Evolutionary conservation across 495 filamentous ascomycete genomes (phyloP), one percentile per base, ranked within the genome.

Genomic region (Apodospora peruviana): DNA sequence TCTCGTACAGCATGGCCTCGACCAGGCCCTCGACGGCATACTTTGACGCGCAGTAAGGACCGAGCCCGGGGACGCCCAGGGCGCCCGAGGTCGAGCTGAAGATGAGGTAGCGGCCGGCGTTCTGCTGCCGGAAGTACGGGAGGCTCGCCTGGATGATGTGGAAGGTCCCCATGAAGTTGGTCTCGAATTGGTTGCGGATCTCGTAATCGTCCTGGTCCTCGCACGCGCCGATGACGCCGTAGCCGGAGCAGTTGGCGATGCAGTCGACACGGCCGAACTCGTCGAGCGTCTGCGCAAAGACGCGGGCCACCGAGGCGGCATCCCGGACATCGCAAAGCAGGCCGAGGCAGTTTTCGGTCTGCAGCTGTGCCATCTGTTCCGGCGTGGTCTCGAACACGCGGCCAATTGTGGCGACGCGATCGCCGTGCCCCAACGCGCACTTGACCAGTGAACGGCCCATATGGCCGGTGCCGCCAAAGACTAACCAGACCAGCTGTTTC

Each of bases 191-290:
- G 61, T 91, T 93, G 51, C 89, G 85, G 52, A 98, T 84, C 56
- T 97, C 91, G 64, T 87, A 84, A 58, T 93, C 88, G 68, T 95
- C 89, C 68, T 97, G 93, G 70, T 96, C 93, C 69, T 98, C 93
- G 69, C 90, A 96, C 2, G 91, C 85, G 23, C 88, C 91, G 55
- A 97, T 95, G 27, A 98, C 88, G 42, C 91, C 93, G 69, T 93
- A 94, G 27, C 86, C 87, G 24, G 86, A 86, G 67, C 86, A 96
- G 63, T 98, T 98, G 56, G 82, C 90, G 41, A 98, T 85, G 44
- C 94, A 80, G 65, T 96, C 93, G 40, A 95, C 77, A 47, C 81
- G 80, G 0, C 90, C 90, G 67, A 90, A 97, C 41, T 76, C 79
- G 29, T 74, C 69, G 27, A 95, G 76, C 4, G 84, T 82, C 39